phyloP scores from a whole-genome alignment of 164 flowering plant genomes.

The Dillenia turbinata region DNA sequence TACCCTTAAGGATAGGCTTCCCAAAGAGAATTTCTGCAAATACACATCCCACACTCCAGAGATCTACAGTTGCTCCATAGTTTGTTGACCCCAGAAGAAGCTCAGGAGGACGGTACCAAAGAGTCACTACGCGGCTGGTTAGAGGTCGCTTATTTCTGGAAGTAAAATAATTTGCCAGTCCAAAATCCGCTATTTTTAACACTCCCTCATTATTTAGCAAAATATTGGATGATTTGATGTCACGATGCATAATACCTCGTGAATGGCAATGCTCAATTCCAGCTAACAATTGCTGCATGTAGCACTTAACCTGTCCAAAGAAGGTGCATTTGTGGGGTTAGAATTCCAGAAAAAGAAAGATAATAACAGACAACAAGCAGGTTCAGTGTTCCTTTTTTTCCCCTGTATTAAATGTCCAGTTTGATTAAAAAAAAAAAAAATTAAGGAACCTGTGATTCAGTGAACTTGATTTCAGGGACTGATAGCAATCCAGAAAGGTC shows the following conservation, averaged over 20 bases:
- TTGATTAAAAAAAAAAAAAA: not conserved
- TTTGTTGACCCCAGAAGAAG: conserved; percentile 55
- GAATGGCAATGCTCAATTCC: conserved; percentile 75
- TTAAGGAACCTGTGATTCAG: conserved; percentile 69
- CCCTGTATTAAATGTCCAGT: too few species aligned
- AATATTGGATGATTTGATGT: conserved; percentile 58
- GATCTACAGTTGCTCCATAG: conserved; percentile 55
- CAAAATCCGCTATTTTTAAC: conserved; percentile 59
- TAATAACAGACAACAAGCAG: too few species aligned
- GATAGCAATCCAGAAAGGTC: conserved; percentile 83
- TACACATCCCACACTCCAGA: conserved; percentile 78
- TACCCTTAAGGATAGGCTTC: conserved; percentile 60
- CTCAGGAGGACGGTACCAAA: conserved; percentile 85
- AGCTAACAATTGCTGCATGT: conserved; percentile 62
- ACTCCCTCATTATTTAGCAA: conserved; percentile 53
- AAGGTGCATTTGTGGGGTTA: too few species aligned
- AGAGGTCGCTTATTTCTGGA: conserved; percentile 37
- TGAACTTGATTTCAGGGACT: conserved; percentile 69
- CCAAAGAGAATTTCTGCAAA: conserved; percentile 60
- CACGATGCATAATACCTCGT: conserved; percentile 70
- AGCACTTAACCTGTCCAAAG: conserved; percentile 55
- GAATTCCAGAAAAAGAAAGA: too few species aligned
- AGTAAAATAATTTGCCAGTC: conserved; percentile 41
- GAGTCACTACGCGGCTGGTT: conserved; percentile 71
- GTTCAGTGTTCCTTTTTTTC: too few species aligned